Percentiles rank a stretch among this genome's conserved stretches.
Conservation (phyloP, 306 rosid species). For the Albizia julibrissin region DNA sequence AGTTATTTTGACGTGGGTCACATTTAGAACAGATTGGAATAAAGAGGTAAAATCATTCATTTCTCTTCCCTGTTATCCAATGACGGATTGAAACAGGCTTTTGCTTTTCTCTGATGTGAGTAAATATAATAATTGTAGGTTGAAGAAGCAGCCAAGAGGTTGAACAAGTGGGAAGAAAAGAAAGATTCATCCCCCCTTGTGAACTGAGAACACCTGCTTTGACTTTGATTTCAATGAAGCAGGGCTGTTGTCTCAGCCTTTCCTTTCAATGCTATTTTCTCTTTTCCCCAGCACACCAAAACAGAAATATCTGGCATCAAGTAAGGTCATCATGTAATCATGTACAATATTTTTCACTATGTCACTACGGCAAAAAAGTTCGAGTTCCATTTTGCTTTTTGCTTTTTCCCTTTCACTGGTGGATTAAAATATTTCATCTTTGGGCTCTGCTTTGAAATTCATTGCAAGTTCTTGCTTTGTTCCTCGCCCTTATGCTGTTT, state of each 20-base stretch:
- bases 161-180: slow-evolving; percentile 58
- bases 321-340: neutral
- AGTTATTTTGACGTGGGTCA: slow-evolving; percentile 57
- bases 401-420: neutral
- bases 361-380: neutral
- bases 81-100: neutral
- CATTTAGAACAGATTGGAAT: slow-evolving; percentile 68
- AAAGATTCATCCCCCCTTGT: slow-evolving; percentile 28
- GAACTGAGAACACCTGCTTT: slow-evolving; percentile 15
- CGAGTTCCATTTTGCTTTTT: neutral
- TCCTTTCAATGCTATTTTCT: no score
- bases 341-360: neutral
- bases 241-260: neutral
- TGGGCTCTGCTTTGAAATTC: neutral
- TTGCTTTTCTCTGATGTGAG: no score
- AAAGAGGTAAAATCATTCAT: slow-evolving; percentile 52
- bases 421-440: no score
- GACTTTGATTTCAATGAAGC: neutral
- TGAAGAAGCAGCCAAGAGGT: slow-evolving; percentile 61
- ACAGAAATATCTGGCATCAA: neutral
- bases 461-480: neutral
- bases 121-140: slow-evolving; percentile 42
- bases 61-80: neutral
- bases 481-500: no score
- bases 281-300: neutral